Evolutionary conservation across 129 eudicot genomes (phyloP), one percentile per base, ranked within the genome.

Genomic region (Chrysanthemum makinoi): DNA sequence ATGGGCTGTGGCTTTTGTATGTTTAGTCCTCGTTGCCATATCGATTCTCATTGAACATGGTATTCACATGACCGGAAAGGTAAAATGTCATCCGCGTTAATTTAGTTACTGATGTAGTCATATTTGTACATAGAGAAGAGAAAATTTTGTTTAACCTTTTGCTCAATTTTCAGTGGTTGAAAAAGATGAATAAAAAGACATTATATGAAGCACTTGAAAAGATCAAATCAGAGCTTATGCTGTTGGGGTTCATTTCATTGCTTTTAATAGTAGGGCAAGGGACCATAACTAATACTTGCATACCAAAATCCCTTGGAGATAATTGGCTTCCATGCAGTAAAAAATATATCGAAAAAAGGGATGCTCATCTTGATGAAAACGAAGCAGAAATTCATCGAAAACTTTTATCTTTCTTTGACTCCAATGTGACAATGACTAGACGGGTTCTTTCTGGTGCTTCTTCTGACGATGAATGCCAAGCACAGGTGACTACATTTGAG

Each of bases 1-100:
- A 12, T 87, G 92, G 92, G 92, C 92, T 14, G 86, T 87, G 5
- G 88, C 92, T 54, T 48, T 72, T 49, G 92, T 87, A 20, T 83
- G 92, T 66, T 72, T 87, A 79, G 81, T 87, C 12, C 77, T 84
- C 16, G 56, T 87, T 30, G 55, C 86, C 5, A 49, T 87, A 66
- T 87, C 92, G 10, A 66, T 79, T 65, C 15, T 73, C 77, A 82
- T 87, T 14, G 92, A 84, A 55, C 77, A 78, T 26, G 50, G 56
- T 24, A 79, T 87, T 66, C 86, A 84, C 64, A 51, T 81, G 4
- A 72, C 69, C 43, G 86, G 80, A 65, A 83, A 86, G 86, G 91
- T 83, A 61, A 33, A 7, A 3, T 24, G n/a, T 22, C 39, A 35
- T 14, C 3, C 16, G 16, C 7, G 12, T 24, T 5, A 43, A 70